Conservation (phyloP, 2,329 filamentous ascomycete genomes). For the Sphaerulina musiva region DNA sequence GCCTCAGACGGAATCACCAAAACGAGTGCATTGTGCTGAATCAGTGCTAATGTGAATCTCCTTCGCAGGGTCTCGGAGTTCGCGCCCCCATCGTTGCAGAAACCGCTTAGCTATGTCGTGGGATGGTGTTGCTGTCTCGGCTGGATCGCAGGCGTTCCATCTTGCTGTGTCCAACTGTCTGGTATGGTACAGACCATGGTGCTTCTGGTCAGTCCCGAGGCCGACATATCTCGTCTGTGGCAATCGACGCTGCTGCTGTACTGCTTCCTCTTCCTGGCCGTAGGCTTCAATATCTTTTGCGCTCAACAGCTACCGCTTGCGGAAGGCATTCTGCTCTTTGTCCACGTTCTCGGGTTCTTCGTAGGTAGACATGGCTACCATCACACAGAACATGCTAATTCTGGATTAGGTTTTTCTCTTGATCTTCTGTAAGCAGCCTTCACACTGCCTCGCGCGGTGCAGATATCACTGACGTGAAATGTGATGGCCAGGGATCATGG, state of each 20-base stretch:
- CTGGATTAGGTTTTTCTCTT: slow-evolving; percentile 33
- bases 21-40: not conserved
- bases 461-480: not conserved
- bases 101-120: slow-evolving; percentile 42
- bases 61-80: slow-evolving; percentile 36
- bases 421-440: slow-evolving; percentile 26
- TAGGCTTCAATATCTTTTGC: slow-evolving; percentile 35
- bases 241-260: slow-evolving; percentile 31
- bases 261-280: slow-evolving; percentile 28
- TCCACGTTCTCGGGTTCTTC: slow-evolving; percentile 44
- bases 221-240: slow-evolving; percentile 25
- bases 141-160: slow-evolving; percentile 31
- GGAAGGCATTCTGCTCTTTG: slow-evolving; percentile 33
- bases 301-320: slow-evolving; percentile 32
- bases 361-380: slow-evolving; percentile 4
- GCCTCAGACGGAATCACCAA: not conserved
- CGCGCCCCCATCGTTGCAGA: slow-evolving; percentile 38
- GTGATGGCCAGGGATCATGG: slow-evolving; percentile 22
- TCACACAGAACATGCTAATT: not conserved
- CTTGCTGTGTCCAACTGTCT: slow-evolving; percentile 28
- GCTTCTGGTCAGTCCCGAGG: slow-evolving; percentile 26
- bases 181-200: slow-evolving; percentile 31
- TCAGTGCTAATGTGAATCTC: not conserved
- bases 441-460: not conserved
- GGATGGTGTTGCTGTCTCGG: slow-evolving; percentile 38